A percentile compares a stretch with the other conserved stretches of the same genome.
These are phyloP conservation scores for Crithidia expoeki DNA, from an alignment of 208 protist genomes.

Conservation along the genomic window DNA sequence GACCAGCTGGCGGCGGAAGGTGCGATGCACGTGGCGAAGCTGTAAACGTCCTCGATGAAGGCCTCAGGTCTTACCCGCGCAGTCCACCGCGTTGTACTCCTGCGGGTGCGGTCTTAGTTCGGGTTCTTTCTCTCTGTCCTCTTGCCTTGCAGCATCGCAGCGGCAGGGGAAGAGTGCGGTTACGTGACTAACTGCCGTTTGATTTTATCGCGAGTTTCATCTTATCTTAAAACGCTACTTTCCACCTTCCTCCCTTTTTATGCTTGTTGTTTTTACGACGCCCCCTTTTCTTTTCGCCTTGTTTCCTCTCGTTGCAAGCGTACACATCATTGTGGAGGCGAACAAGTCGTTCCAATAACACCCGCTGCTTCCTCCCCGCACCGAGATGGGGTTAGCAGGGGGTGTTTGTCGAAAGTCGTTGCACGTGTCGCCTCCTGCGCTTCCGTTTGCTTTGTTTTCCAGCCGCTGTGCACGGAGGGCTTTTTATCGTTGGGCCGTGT, in stretches of 20 bases:
- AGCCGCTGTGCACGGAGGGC: neutral
- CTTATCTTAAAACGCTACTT: neutral
- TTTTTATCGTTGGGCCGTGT: too few species aligned
- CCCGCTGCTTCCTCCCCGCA: neutral
- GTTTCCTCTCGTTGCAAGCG: too few species aligned
- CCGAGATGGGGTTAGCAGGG: neutral
- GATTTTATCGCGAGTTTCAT: too few species aligned
- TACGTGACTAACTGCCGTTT: too few species aligned
- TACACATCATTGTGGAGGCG: neutral
- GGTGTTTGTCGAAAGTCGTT: constrained; percentile 4
- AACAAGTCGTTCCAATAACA: neutral
- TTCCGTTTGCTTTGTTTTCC: neutral
- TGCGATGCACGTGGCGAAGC: constrained; percentile 17
- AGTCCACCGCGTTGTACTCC: too few species aligned
- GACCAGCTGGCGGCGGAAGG: constrained; percentile 31
- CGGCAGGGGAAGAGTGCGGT: too few species aligned
- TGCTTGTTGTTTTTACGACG: constrained; percentile 3
- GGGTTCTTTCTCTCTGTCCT: too few species aligned
- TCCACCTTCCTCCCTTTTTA: neutral
- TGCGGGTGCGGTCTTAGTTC: too few species aligned
- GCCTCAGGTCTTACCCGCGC: too few species aligned
- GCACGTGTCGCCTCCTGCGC: neutral
- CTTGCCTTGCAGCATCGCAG: too few species aligned
- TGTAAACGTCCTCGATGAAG: too few species aligned
- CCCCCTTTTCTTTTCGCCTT: too few species aligned